Evolutionary conservation across 345 rosid species (phyloP), one percentile per base, ranked within the genome.

Genomic region (Cochlearia excelsa): DNA sequence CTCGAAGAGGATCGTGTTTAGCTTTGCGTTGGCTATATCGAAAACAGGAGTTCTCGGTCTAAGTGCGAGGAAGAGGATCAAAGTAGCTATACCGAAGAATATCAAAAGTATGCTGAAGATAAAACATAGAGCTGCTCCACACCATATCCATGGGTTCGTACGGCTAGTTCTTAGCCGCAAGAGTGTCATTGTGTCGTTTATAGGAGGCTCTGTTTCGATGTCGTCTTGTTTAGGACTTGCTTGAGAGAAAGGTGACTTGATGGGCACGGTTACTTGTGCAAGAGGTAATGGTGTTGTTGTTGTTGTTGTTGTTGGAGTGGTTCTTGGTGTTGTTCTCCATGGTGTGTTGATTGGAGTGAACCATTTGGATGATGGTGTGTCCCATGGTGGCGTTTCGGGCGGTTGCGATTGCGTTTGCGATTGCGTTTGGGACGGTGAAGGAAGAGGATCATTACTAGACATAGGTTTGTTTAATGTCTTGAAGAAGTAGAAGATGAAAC

Each of bases 41-140:
- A 88, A 92, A 41, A 59, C 51, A 9, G 98, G 97, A 43, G 44
- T 76, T 70, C 72, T 82, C 6, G 98, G 97, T 60, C 67, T 92
- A 34, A 88, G 57, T 9, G 72, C 74, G 2, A 83, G 66, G 59
- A 77, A 92, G 65, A 88, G 72, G 35, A 86, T 80, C 72, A 84
- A 51, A 52, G 94, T 92, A 52, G 94, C 86, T 2, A 88, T 73
- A 3, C 96, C 95, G 40, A 86, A 82, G 66, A 88, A 61, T 78
- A 92, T 88, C 40, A 92, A 79, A 42, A 74, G 40, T 54, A 92
- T 75, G 71, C 97, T 86, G 66, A 92, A 88, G 48, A 88, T 38
- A 59, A 86, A 79, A 61, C 96, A 88, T 2, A 88, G 29, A 51
- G 87, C 73, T 34, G 89, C 95, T 37, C 80, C 77, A 57, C 81